Conservation (phyloP, 176 grass and related monocot species). For the Microstegium vimineum region DNA sequence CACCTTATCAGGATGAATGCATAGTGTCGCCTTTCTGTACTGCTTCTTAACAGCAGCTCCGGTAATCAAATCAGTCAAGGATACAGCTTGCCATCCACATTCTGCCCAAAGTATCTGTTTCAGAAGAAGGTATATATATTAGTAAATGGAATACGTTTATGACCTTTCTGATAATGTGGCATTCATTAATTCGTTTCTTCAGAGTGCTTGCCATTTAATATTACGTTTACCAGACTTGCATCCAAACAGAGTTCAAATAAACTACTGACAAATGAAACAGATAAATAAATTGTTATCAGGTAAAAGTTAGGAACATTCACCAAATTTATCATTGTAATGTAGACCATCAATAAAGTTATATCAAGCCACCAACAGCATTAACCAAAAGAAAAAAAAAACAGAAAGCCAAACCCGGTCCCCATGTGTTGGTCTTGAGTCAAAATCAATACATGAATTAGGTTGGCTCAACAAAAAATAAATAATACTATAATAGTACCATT, state of each 20-base stretch:
- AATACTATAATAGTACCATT: not conserved
- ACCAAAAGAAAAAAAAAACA: not conserved
- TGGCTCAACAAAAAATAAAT: not conserved
- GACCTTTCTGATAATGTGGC: not conserved
- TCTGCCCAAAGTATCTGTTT: slow-evolving; percentile 78
- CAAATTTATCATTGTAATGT: not conserved
- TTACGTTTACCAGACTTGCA: not conserved
- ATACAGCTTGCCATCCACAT: slow-evolving; percentile 69
- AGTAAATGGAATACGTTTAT: not conserved
- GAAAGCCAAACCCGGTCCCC: not conserved
- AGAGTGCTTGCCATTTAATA: not conserved
- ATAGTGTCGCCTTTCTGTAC: slow-evolving; percentile 67
- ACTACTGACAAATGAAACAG: not conserved
- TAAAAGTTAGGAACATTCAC: not conserved
- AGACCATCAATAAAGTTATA: not conserved
- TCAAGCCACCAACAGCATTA: not conserved
- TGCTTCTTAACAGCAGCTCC: slow-evolving; percentile 70
- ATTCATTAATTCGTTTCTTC: not conserved
- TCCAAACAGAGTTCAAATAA: slow-evolving; percentile 4
- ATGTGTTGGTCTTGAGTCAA: not conserved
- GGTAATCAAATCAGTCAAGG: slow-evolving; percentile 76
- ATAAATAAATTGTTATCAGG: not conserved
- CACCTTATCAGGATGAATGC: slow-evolving; percentile 83
- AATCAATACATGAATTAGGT: not conserved
- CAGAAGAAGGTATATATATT: not conserved